Base-by-base conservation (phyloP, 2,329 filamentous ascomycete species). In the Leptodontidium sp. region DNA sequence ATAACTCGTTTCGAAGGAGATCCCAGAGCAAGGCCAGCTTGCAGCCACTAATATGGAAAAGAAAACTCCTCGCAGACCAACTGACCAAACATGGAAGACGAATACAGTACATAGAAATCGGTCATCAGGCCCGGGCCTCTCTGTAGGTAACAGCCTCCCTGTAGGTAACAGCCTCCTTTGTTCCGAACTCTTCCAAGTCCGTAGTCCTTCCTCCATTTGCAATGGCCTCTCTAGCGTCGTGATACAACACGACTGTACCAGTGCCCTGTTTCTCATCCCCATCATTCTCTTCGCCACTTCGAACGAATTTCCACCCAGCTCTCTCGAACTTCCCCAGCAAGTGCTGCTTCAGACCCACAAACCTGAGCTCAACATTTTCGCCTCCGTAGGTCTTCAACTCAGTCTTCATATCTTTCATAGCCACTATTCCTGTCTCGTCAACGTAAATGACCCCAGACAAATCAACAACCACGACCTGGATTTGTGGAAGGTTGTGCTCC, bases 261-360 rank as follows among this genome's bases (percentile, higher is more conserved):
- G 50, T 53, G 24, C 50, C 24, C 21, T 29, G 50, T 11, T 53
- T 53, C 11, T 15, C 26, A 24, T 53, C 50, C 50, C 15, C 11
- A 1, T 14, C 7, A 40, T 6, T 53, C 24, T 53, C 24, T 14
- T 53, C 50, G 3, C 24, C 24, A 29, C 50, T 53, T 29, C 24
- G 50, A n/a, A 68, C 43, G 8, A 73, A 65, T 9, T 38, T 35
- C 71, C 71, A 74, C 0, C 66, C 71, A 2, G 67, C 68, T 14
- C 68, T 66, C 59, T 69, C 50, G 35, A 74, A 62, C n/a, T 49
- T 68, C 15, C 43, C 57, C 15, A 29, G 53, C 1, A 72, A 32
- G 45, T 35, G 3, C 1, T 67, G 49, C 38, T 59, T 67, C 50
- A 74, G 15, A 1, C 71, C 65, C 2, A 65, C 71, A 24, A 72